A percentile compares a stretch with the other conserved stretches of the same genome.
These are phyloP conservation scores for Luffa aegyptiaca DNA, from an alignment of 306 rosid species.

Conservation along the genomic window DNA sequence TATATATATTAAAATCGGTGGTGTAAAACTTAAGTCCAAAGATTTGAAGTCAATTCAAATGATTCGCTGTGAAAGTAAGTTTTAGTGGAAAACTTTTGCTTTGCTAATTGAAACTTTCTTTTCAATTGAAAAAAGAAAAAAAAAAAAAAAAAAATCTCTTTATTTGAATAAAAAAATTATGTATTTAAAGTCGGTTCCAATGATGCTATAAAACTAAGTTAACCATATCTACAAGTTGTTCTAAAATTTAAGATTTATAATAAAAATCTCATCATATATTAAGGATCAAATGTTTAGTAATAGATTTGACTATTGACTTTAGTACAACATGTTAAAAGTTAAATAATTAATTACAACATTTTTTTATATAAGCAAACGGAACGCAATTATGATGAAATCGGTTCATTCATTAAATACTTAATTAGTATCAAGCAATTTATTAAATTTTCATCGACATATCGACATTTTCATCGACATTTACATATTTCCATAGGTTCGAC, in stretches of 20 bases:
- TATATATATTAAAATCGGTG: background rate
- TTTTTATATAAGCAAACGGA: background rate
- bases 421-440: background rate
- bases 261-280: background rate
- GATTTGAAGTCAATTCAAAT: no score
- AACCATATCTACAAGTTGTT: no score
- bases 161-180: no score
- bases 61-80: background rate
- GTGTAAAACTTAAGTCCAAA: background rate
- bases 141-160: no score
- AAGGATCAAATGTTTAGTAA: background rate
- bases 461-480: no score
- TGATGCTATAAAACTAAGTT: no score
- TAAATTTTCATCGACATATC: no score
- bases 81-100: background rate
- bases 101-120: no score
- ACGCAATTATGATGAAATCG: background rate
- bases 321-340: background rate
- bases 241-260: no score
- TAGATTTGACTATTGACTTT: background rate
- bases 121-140: no score
- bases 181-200: no score
- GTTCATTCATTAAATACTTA: background rate
- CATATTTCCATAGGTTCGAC: no score
- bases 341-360: background rate